A percentile compares a stretch with the other conserved stretches of the same genome.
Conservation (phyloP, 192 early-diverging fungal genomes). For the Entrophospora sp. region DNA sequence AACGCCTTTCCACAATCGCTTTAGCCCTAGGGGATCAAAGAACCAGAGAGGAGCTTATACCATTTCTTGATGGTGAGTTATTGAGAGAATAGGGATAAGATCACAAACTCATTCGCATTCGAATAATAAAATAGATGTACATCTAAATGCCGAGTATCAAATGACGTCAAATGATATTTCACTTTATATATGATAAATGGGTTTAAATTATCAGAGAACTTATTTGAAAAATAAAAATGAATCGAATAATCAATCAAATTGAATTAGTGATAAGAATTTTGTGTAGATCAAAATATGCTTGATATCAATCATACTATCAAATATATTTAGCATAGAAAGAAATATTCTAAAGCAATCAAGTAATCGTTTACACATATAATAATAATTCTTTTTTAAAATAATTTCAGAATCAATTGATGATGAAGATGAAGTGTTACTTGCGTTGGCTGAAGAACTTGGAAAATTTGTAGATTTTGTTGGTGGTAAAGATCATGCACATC, state of each 20-base stretch:
- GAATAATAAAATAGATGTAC: not conserved
- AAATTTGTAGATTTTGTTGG: constrained; percentile 90
- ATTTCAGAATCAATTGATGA: constrained; percentile 93
- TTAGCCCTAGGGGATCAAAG: constrained; percentile 90
- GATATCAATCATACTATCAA: no score
- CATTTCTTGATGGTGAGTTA: constrained; percentile 86
- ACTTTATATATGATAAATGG: no score
- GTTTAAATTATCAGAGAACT: no score
- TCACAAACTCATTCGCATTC: not conserved
- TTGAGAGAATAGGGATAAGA: not conserved
- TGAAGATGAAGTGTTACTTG: constrained; percentile 93
- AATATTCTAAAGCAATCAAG: not conserved
- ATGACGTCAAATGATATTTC: no score
- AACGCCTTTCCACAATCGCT: constrained; percentile 75
- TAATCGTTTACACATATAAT: not conserved
- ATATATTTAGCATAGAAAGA: constrained; percentile 14
- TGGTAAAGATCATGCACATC: constrained; percentile 75
- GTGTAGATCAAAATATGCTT: no score
- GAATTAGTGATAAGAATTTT: no score
- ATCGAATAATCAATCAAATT: no score
- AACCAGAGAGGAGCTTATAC: constrained; percentile 91
- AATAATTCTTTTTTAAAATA: not conserved
- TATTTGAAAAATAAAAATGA: no score
- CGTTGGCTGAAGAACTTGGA: constrained; percentile 90
- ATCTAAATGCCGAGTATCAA: no score